Evolutionary conservation across 2,329 filamentous ascomycete species (phyloP).

Genomic region (Acrodontium crateriforme): DNA sequence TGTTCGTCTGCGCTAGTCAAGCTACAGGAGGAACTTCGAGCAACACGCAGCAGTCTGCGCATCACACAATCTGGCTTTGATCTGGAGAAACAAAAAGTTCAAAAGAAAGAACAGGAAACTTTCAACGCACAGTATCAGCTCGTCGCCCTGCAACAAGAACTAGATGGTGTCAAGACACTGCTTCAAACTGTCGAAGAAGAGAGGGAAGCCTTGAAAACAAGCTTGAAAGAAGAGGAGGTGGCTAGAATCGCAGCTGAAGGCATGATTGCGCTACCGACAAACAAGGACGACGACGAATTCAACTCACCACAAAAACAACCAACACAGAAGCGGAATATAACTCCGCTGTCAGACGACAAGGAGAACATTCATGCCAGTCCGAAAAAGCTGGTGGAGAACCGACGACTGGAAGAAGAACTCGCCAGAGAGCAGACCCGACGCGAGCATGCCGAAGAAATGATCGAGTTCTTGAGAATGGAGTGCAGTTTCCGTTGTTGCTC

Average conservation of each 20-base stretch:
- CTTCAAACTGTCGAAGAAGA: constrained; percentile 58
- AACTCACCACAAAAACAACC: constrained; percentile 43
- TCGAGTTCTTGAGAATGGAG: constrained; percentile 65
- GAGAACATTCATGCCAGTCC: constrained; percentile 28
- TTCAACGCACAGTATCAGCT: constrained; percentile 54
- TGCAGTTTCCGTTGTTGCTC: constrained; percentile 55
- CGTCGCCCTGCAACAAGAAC: constrained; percentile 51
- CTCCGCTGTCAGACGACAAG: constrained; percentile 33
- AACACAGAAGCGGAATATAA: constrained; percentile 30
- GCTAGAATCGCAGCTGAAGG: constrained; percentile 60
- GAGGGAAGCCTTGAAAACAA: constrained; percentile 58
- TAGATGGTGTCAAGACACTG: constrained; percentile 48
- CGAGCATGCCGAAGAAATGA: constrained; percentile 54
- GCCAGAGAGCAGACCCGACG: constrained; percentile 43
- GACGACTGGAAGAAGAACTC: constrained; percentile 39
- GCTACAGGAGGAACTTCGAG: constrained; percentile 60
- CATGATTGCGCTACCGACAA: constrained; percentile 48
- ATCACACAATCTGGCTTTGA: constrained; percentile 46
- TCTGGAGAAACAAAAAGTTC: constrained; percentile 48
- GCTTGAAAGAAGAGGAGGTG: constrained; percentile 59
- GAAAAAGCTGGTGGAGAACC: constrained; percentile 32
- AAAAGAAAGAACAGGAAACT: constrained; percentile 52
- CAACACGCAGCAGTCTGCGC: constrained; percentile 41
- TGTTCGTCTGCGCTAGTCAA: constrained; percentile 56
- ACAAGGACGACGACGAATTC: constrained; percentile 38